These are phyloP conservation scores for Vitis rupestris DNA, from an alignment of 164 flowering plant genomes.

Conservation along the genomic window DNA sequence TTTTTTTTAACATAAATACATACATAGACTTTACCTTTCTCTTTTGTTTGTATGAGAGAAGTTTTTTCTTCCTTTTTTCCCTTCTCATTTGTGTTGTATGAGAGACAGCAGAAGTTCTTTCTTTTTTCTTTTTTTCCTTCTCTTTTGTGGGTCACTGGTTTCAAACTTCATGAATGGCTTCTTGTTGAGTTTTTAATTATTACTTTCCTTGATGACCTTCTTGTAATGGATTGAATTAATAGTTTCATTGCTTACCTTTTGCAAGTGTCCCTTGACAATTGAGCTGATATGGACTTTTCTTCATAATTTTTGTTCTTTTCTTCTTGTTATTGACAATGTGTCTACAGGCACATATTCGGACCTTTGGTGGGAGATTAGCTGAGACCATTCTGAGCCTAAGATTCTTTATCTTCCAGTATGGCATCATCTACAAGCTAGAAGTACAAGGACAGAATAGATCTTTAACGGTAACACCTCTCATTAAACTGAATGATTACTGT, in stretches of 20 bases:
- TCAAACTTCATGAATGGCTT: too few species aligned
- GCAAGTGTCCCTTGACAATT: not conserved
- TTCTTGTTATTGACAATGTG: not conserved
- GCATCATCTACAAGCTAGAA: slow-evolving; percentile 86
- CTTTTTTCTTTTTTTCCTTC: too few species aligned
- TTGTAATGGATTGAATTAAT: not conserved
- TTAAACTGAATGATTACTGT: too few species aligned
- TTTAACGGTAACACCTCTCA: slow-evolving; percentile 44
- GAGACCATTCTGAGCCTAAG: slow-evolving; percentile 89
- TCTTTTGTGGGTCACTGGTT: too few species aligned
- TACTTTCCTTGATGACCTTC: too few species aligned
- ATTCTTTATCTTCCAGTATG: slow-evolving; percentile 94
- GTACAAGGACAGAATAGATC: slow-evolving; percentile 67
- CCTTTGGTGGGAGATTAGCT: slow-evolving; percentile 70
- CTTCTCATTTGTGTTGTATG: too few species aligned
- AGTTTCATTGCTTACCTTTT: not conserved
- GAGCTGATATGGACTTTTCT: not conserved
- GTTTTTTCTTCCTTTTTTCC: too few species aligned
- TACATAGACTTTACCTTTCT: too few species aligned
- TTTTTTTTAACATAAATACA: too few species aligned
- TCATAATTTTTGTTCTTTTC: not conserved
- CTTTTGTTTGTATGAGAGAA: too few species aligned
- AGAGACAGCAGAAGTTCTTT: too few species aligned
- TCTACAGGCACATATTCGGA: slow-evolving; percentile 79
- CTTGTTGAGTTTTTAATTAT: too few species aligned